Evolutionary conservation across 2,329 filamentous ascomycete species (phyloP).

Genomic region (Trichoderma breve): DNA sequence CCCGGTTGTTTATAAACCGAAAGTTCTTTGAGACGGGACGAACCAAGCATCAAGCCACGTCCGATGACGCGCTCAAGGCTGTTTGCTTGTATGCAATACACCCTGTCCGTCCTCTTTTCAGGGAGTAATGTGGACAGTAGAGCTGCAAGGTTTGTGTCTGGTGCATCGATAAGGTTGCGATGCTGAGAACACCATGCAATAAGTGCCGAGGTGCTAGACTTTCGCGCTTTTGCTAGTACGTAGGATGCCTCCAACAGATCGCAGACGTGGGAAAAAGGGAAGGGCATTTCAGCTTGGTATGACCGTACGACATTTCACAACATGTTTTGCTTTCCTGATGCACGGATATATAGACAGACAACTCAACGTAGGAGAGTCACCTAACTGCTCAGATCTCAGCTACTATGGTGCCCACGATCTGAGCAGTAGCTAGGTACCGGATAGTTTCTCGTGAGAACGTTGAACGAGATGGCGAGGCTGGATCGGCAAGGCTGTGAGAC

Average conservation of each 20-base stretch:
- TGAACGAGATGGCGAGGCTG: background rate
- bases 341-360: background rate
- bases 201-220: slow-evolving; percentile 42
- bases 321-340: background rate
- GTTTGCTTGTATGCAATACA: slow-evolving; percentile 66
- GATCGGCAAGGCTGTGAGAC: slow-evolving; percentile 11
- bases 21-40: slow-evolving; percentile 60
- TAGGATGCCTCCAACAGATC: slow-evolving; percentile 70
- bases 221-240: slow-evolving; percentile 35
- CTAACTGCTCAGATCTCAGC: too few species aligned
- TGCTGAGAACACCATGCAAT: slow-evolving; percentile 68
- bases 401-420: background rate
- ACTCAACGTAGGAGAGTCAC: too few species aligned
- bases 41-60: slow-evolving; percentile 63
- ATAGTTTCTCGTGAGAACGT: background rate
- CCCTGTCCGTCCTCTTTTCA: slow-evolving; percentile 71
- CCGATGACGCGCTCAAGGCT: slow-evolving; percentile 66
- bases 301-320: background rate
- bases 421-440: background rate
- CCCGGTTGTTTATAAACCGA: slow-evolving; percentile 59
- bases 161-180: slow-evolving; percentile 54
- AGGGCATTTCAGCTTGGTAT: slow-evolving; percentile 49
- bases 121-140: slow-evolving; percentile 76
- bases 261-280: slow-evolving; percentile 70
- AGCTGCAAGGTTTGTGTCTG: slow-evolving; percentile 57